These are phyloP conservation scores for Euphorbia schlechtendalii DNA, from an alignment of 441 rosid genomes.

Conservation along the genomic window DNA sequence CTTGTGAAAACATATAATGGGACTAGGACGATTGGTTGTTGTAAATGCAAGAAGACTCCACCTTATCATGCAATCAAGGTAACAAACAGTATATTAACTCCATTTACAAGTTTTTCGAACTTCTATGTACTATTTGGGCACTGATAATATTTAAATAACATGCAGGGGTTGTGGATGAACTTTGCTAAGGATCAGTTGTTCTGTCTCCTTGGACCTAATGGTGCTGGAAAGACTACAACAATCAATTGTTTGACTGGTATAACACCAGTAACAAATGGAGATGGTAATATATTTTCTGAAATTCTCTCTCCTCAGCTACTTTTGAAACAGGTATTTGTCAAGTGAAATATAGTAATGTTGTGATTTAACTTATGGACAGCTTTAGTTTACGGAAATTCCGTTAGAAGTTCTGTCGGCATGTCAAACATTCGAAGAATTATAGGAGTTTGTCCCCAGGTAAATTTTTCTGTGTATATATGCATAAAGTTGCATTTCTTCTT, in stretches of 20 bases:
- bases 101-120: no score
- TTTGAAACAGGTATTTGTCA: neutral
- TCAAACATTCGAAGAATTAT: constrained; percentile 69
- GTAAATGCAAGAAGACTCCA: constrained; percentile 64
- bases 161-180: constrained; percentile 83
- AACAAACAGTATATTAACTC: constrained; percentile 16
- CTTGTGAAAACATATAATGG: constrained; percentile 85
- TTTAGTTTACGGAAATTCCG: constrained; percentile 62
- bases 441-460: constrained; percentile 96
- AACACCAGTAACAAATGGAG: constrained; percentile 76
- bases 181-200: constrained; percentile 76
- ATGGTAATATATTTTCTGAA: constrained; percentile 44
- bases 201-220: constrained; percentile 97
- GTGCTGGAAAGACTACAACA: constrained; percentile 93
- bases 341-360: constrained; percentile 3
- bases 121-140: neutral
- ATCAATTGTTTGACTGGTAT: constrained; percentile 90
- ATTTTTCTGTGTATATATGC: constrained; percentile 7
- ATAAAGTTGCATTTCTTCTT: neutral
- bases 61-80: constrained; percentile 87
- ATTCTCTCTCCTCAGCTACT: constrained; percentile 1
- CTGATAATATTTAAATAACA: constrained; percentile 8
- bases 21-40: constrained; percentile 47
- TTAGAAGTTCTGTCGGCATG: constrained; percentile 80
- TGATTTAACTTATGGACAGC: constrained; percentile 39